A percentile compares a stretch with the other conserved stretches of the same genome.
phyloP scores from a whole-genome alignment of 2,329 filamentous ascomycete species.

The Pseudocercospora crystallina region DNA sequence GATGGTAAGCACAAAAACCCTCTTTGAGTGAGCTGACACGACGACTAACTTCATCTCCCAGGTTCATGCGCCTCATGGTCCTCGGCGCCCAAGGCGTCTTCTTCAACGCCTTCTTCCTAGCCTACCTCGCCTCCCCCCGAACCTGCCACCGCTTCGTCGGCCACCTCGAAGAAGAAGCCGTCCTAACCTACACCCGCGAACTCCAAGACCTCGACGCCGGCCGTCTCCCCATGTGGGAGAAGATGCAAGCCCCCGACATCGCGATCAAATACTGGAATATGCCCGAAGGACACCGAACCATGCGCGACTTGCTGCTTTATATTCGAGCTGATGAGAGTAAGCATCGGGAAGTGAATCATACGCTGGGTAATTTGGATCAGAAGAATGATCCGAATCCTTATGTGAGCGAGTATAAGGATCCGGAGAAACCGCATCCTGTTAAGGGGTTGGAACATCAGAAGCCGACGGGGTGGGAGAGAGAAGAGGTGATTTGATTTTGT shows the following conservation, averaged over 20 bases:
- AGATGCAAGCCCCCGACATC: slow-evolving; percentile 79
- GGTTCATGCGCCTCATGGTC: slow-evolving; percentile 88
- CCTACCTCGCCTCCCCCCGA: slow-evolving; percentile 81
- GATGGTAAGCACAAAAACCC: slow-evolving; percentile 46
- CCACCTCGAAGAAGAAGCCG: slow-evolving; percentile 95
- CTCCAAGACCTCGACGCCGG: slow-evolving; percentile 84
- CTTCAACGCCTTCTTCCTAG: slow-evolving; percentile 89
- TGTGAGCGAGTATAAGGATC: slow-evolving; percentile 75
- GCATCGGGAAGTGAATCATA: slow-evolving; percentile 86
- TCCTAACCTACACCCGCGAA: slow-evolving; percentile 89
- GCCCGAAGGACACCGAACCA: slow-evolving; percentile 76
- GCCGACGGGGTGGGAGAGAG: slow-evolving; percentile 76
- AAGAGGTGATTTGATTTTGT: slow-evolving; percentile 64
- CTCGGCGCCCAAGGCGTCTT: slow-evolving; percentile 92
- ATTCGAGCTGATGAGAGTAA: slow-evolving; percentile 87
- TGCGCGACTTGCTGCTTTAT: slow-evolving; percentile 85
- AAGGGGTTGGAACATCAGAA: slow-evolving; percentile 66
- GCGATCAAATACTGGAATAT: slow-evolving; percentile 93
- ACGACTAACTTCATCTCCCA: background rate
- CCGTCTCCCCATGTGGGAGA: slow-evolving; percentile 77
- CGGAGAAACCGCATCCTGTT: slow-evolving; percentile 64
- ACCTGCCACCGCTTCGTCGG: slow-evolving; percentile 95
- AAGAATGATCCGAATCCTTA: slow-evolving; percentile 90
- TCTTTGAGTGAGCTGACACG: background rate
- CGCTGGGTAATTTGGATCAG: slow-evolving; percentile 82